Conservation (phyloP, 306 rosid species). For the Corylus americana region DNA sequence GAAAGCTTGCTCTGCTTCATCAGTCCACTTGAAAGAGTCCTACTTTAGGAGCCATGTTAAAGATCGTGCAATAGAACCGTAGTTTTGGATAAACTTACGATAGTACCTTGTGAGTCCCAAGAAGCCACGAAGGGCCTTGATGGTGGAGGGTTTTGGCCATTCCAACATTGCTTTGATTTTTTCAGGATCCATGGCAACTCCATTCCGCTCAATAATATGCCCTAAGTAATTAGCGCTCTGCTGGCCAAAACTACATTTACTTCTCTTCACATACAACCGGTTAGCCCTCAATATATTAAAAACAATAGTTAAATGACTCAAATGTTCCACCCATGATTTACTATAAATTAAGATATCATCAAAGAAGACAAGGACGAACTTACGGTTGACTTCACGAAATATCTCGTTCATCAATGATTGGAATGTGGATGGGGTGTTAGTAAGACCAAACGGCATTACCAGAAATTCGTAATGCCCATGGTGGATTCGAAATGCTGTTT, state of each 20-base stretch:
- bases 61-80: background rate
- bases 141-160: too few species aligned
- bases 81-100: background rate
- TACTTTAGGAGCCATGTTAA: background rate
- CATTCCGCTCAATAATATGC: too few species aligned
- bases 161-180: too few species aligned
- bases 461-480: background rate
- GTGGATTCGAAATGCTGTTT: background rate
- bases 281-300: too few species aligned
- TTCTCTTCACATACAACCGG: too few species aligned
- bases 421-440: background rate
- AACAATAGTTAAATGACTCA: too few species aligned
- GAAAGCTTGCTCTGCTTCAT: background rate
- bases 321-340: too few species aligned
- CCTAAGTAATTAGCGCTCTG: too few species aligned
- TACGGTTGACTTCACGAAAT: background rate
- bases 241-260: too few species aligned
- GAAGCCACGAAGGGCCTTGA: background rate
- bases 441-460: background rate
- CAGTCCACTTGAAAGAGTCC: background rate
- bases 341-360: background rate
- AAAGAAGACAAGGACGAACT: background rate
- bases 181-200: too few species aligned
- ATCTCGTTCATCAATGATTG: background rate
- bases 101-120: background rate